Conservation (phyloP, 2,329 filamentous ascomycete genomes). For the Cladobotryum mycophilum region DNA sequence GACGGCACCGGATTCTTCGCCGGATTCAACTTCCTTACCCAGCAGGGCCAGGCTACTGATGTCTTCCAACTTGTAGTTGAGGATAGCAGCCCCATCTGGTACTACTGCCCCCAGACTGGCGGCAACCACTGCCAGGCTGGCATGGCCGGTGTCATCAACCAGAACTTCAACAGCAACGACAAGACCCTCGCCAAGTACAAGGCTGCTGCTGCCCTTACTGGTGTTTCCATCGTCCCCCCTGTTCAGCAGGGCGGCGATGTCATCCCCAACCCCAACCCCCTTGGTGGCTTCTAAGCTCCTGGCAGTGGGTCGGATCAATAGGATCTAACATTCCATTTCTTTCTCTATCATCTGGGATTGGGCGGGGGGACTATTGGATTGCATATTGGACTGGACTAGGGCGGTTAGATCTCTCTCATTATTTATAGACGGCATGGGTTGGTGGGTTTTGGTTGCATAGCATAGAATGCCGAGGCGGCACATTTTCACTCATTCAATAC, state of each 20-base stretch:
- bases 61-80: conserved; percentile 15
- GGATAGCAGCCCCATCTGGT: conserved; percentile 52
- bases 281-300: conserved; percentile 26
- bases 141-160: conserved; percentile 46
- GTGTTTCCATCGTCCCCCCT: conserved; percentile 25
- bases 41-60: conserved; percentile 15
- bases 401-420: no score
- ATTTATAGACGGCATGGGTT: no score
- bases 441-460: no score
- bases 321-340: no score
- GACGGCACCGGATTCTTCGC: conserved; percentile 38
- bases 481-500: no score
- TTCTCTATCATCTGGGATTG: no score
- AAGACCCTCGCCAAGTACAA: conserved; percentile 33
- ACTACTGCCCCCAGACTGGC: conserved; percentile 49
- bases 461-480: no score
- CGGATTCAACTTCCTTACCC: conserved; percentile 10
- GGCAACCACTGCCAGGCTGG: conserved; percentile 52
- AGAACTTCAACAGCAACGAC: conserved; percentile 33
- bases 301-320: no score
- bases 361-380: no score
- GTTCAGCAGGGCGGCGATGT: conserved; percentile 30
- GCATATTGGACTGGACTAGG: no score
- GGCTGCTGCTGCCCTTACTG: conserved; percentile 28
- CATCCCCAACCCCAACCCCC: conserved; percentile 37